Evolutionary conservation across 2,329 filamentous ascomycete species (phyloP), one percentile per base, ranked within the genome.

Genomic region (Aspergillus tamarii): DNA sequence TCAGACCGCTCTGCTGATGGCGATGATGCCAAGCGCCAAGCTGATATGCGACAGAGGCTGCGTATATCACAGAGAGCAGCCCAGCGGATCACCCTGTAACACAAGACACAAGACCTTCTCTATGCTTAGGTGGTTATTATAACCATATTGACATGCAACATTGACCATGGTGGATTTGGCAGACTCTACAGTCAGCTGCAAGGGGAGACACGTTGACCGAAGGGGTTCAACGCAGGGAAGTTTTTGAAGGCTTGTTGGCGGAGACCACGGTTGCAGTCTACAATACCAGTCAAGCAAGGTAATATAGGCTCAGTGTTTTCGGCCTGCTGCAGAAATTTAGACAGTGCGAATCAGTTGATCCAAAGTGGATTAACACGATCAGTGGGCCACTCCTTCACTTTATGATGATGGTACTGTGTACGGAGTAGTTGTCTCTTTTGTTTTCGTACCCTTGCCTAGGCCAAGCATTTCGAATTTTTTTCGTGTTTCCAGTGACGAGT

Each of bases 391-490:
- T 19, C 14, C 26, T 19, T 26, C 46, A 10, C 46, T 19, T 30
- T 14, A 19, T 52, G 48, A n/a, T 28, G 21, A 30, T 50, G 46
- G 26, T 26, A 28, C 11, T 48, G 41, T 14, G 45, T 41, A 26
- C 26, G 26, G 26, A 26, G 26, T 26, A 41, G 16, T 41, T 4
- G 23, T 50, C 46, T 32, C 48, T 32, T 32, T 32, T 34, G 19
- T 23, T 32, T 32, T 32, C 21, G 19, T 23, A 62, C 65, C 63
- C 66, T 68, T 70, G 61, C 66, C 59, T 67, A 39, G 43, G 67
- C 67, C 67, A 67, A 69, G 68, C 66, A 69, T 70, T 69, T 67
- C 66, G 43, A 57, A n/a, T n/a, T 56, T 60, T 53, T 52, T 56
- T 57, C 41, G 32, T 63, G 61, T 45, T 57, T 50, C 58, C 58